Conservation (phyloP, 1,284 basidiomycete genomes). For the Psilocybe mexicana region DNA sequence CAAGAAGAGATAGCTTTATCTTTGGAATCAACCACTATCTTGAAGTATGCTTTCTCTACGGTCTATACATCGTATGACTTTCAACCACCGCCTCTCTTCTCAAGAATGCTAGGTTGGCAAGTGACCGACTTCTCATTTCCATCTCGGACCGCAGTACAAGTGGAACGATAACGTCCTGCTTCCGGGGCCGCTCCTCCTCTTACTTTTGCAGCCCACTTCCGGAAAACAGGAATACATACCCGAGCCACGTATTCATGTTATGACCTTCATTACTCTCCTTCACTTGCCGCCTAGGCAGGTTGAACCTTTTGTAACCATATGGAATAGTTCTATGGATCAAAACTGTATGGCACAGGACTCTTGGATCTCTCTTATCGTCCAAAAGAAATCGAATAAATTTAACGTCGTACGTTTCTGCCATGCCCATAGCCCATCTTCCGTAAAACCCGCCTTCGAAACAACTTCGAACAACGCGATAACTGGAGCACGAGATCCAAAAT, state of each 20-base stretch:
- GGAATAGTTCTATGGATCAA: conserved; percentile 5
- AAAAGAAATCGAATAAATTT: conserved; percentile 7
- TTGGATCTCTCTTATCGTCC: conserved; percentile 9
- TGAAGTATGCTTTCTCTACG: conserved; percentile 5
- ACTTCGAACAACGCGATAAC: conserved; percentile 16
- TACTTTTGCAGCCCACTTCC: conserved; percentile 4
- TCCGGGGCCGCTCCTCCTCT: conserved; percentile 11
- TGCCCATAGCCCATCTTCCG: conserved; percentile 4
- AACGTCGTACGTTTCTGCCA: conserved; percentile 12
- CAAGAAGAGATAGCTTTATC: not conserved
- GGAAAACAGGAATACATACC: conserved; percentile 13
- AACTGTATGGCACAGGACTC: conserved; percentile 6
- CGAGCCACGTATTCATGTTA: conserved; percentile 17
- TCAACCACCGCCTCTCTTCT: conserved; percentile 1
- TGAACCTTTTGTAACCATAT: conserved; percentile 8
- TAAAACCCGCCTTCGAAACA: conserved; percentile 12
- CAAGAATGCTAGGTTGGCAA: conserved; percentile 7
- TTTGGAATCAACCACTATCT: not conserved
- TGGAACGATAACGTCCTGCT: not conserved
- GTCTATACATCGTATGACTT: conserved; percentile 5
- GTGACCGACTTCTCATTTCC: conserved; percentile 16
- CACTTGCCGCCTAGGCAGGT: conserved; percentile 13
- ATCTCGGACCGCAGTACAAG: conserved; percentile 17
- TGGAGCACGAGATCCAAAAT: conserved; percentile 17
- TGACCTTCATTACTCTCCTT: not conserved